Evolutionary conservation across 225 moss, liverwort and hornwort species (phyloP).

Genomic region (Physcomitrellopsis africana): DNA sequence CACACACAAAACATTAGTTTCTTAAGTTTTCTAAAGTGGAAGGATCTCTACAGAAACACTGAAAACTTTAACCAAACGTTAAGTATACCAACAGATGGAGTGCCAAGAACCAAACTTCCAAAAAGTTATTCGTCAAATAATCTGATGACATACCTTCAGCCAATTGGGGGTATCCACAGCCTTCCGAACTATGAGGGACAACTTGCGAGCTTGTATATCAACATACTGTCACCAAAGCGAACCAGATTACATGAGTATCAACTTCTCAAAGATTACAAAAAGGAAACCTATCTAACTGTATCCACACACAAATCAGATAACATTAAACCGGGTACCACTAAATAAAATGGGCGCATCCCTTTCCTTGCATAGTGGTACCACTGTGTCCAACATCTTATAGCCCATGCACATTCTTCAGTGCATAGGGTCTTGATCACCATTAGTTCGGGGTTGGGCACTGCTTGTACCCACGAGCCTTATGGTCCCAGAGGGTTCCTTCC

Average conservation of each 20-base stretch:
- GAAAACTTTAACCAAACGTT: constrained; percentile 13
- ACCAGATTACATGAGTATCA: constrained; percentile 24
- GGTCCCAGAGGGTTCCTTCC: too few relatives aligned
- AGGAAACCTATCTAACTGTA: not conserved
- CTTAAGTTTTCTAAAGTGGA: constrained; percentile 15
- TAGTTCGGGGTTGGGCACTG: too few relatives aligned
- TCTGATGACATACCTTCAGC: constrained; percentile 68
- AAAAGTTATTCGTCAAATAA: constrained; percentile 23
- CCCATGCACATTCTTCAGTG: too few relatives aligned
- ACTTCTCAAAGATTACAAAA: not conserved
- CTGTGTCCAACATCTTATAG: too few relatives aligned
- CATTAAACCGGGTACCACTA: not conserved
- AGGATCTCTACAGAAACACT: constrained; percentile 19
- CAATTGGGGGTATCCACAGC: constrained; percentile 99
- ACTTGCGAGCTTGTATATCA: constrained; percentile 88
- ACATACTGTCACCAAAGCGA: constrained; percentile 72
- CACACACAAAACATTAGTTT: constrained; percentile 14
- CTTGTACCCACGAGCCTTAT: too few relatives aligned
- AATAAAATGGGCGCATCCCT: too few relatives aligned
- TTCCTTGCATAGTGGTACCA: too few relatives aligned
- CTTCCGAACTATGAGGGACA: constrained; percentile 84
- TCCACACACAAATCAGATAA: not conserved
- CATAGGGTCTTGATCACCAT: too few relatives aligned
- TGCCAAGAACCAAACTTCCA: constrained; percentile 3
- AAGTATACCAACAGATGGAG: constrained; percentile 24